These are phyloP conservation scores for Cylindrotheca fusiformis DNA, from an alignment of 108 stramenopile species.

Conservation along the genomic window DNA sequence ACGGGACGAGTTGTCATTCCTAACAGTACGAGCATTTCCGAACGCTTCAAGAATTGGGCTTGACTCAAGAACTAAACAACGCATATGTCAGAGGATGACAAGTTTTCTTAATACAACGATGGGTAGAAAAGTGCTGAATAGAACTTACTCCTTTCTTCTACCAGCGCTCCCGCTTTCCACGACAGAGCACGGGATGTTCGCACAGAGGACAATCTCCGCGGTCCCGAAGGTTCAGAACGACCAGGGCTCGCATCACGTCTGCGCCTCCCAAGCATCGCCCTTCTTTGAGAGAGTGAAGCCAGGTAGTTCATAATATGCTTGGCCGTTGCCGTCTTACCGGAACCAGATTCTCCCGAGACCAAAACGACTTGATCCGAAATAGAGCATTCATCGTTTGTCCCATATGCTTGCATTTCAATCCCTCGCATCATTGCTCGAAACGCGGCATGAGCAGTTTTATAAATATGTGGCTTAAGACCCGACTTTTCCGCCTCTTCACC, in stretches of 20 bases:
- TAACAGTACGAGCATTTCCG: conserved; percentile 81
- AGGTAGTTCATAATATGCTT: conserved; percentile 77
- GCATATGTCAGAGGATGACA: conserved; percentile 46
- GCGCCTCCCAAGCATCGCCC: conserved; percentile 6
- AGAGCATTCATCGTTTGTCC: background rate
- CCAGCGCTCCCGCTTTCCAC: conserved; percentile 17
- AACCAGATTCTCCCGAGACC: conserved; percentile 61
- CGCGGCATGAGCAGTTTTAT: conserved; percentile 64
- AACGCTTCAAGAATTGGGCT: conserved; percentile 87
- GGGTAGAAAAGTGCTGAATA: conserved; percentile 79
- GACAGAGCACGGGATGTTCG: conserved; percentile 1
- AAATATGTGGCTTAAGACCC: conserved; percentile 63
- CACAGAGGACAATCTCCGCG: background rate
- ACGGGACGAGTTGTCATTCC: conserved; percentile 76
- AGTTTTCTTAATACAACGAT: conserved; percentile 72
- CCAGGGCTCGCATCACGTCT: conserved; percentile 12
- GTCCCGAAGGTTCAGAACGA: conserved; percentile 6
- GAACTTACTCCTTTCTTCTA: conserved; percentile 52
- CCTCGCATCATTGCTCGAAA: conserved; percentile 59
- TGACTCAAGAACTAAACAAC: conserved; percentile 67
- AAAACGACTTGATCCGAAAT: conserved; percentile 52
- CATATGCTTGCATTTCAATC: conserved; percentile 9
- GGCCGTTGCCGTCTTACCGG: conserved; percentile 66
- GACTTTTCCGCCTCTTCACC: conserved; percentile 26
- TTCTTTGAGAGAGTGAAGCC: conserved; percentile 42